These are phyloP conservation scores for Metschnikowia lochheadii DNA, from an alignment of 805 yeast species.

Conservation along the genomic window DNA sequence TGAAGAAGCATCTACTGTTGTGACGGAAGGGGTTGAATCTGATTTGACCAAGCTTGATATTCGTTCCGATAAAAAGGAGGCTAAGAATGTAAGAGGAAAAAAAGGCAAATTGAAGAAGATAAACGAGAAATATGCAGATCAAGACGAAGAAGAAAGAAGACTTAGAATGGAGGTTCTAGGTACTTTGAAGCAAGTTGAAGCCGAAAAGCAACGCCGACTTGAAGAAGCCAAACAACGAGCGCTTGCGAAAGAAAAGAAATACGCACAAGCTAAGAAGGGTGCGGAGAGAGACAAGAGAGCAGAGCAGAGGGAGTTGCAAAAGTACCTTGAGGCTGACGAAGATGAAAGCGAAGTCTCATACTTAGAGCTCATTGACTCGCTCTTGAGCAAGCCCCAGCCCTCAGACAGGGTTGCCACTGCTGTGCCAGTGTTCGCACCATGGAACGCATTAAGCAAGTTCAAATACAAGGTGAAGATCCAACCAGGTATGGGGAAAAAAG, in stretches of 20 bases:
- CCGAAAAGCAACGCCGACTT: constrained; percentile 16
- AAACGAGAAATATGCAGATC: constrained; percentile 78
- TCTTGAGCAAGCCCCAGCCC: constrained; percentile 42
- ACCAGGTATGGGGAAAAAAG: constrained; percentile 79
- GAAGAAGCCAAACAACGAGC: constrained; percentile 17
- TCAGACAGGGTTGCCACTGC: constrained; percentile 57
- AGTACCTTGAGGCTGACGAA: constrained; percentile 35
- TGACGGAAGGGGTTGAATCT: background rate
- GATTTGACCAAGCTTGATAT: background rate
- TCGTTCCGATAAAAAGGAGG: constrained; percentile 19
- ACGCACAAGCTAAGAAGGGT: constrained; percentile 32
- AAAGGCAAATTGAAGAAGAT: constrained; percentile 81
- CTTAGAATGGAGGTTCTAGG: constrained; percentile 80
- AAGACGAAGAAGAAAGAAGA: constrained; percentile 82
- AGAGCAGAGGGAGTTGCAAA: constrained; percentile 42
- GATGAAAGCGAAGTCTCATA: constrained; percentile 34
- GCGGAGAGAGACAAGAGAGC: constrained; percentile 41
- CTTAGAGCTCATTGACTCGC: constrained; percentile 42
- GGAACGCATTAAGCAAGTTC: constrained; percentile 70
- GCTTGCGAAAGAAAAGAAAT: constrained; percentile 25
- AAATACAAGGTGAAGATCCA: constrained; percentile 81
- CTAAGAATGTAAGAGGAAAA: constrained; percentile 65
- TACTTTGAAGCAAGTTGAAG: constrained; percentile 59
- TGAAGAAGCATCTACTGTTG: background rate
- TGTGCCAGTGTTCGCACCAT: constrained; percentile 90